Conservation (phyloP, 176 grass and related monocot species). For the Sorghum bicolor region DNA sequence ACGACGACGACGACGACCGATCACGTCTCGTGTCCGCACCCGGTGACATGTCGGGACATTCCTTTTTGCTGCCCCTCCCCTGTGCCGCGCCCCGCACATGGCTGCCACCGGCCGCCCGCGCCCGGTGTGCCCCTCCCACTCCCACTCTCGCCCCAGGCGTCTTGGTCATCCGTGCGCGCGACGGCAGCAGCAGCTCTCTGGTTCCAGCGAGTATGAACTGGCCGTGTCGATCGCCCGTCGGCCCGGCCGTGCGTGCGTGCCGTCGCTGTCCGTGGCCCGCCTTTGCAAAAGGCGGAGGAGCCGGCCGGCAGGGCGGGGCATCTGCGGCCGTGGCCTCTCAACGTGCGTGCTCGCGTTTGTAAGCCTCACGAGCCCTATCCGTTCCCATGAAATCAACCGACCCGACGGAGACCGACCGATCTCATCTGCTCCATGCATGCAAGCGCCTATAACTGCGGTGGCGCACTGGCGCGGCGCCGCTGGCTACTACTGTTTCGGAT, state of each 20-base stretch:
- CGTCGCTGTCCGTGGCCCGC: background rate
- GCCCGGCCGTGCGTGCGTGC: background rate
- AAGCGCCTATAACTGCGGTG: background rate
- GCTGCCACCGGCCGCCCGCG: background rate
- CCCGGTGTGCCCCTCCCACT: background rate
- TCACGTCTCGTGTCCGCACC: conserved; percentile 26
- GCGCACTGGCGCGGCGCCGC: background rate
- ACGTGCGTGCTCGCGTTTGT: conserved; percentile 11
- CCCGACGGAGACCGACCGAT: background rate
- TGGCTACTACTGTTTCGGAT: background rate
- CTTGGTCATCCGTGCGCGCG: background rate
- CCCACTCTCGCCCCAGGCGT: background rate
- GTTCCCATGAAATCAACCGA: background rate
- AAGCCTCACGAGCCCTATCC: background rate
- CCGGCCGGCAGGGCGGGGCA: background rate
- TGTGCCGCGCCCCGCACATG: conserved; percentile 24
- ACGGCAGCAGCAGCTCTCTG: background rate
- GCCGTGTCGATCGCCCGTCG: background rate
- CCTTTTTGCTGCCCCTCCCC: conserved; percentile 15
- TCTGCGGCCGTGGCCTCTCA: conserved; percentile 30
- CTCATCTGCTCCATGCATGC: background rate
- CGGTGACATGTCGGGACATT: conserved; percentile 50
- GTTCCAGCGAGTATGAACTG: background rate
- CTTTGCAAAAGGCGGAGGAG: conserved; percentile 18
- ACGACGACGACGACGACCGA: conserved; percentile 26